Conservation (phyloP, 768 basidiomycete species). For the Tricholoma hemisulphureum region DNA sequence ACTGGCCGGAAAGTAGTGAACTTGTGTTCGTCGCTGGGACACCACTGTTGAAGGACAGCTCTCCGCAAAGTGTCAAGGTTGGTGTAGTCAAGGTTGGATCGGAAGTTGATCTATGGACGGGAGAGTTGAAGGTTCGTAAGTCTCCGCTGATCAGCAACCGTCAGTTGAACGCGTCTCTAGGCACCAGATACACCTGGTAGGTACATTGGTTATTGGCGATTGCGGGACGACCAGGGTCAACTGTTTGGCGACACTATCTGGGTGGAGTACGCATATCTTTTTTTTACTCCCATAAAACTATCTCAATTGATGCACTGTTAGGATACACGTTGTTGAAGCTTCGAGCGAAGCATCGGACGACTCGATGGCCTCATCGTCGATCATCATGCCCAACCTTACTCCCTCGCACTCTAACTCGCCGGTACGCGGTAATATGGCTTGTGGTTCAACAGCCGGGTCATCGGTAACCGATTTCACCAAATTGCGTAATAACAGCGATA, state of each 20-base stretch:
- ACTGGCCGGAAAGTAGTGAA: conserved; percentile 71
- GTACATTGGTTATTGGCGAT: conserved; percentile 76
- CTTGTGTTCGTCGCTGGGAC: conserved; percentile 73
- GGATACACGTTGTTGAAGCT: conserved; percentile 67
- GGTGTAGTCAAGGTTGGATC: conserved; percentile 58
- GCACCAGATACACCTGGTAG: conserved; percentile 73
- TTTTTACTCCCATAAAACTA: conserved; percentile 6
- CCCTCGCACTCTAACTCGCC: conserved; percentile 16
- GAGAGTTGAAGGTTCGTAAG: conserved; percentile 64
- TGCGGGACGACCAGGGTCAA: conserved; percentile 55
- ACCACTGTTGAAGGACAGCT: conserved; percentile 42
- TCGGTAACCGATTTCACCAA: not conserved
- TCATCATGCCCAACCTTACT: conserved; percentile 61
- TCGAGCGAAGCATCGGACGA: conserved; percentile 36
- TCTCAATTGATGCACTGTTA: conserved; percentile 22
- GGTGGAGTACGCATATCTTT: conserved; percentile 62
- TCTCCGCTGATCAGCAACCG: not conserved
- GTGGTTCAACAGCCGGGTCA: not conserved
- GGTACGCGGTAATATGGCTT: not conserved
- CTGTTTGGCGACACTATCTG: conserved; percentile 75
- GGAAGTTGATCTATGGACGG: conserved; percentile 64
- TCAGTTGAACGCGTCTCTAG: conserved; percentile 25
- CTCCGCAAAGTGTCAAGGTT: conserved; percentile 39
- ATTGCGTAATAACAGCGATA: conserved; percentile 18
- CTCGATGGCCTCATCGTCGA: conserved; percentile 68